A percentile compares a stretch with the other conserved stretches of the same genome.
Evolutionary conservation across 2,329 filamentous ascomycete genomes (phyloP).

Genomic region (Ophiostoma angusticollis): DNA sequence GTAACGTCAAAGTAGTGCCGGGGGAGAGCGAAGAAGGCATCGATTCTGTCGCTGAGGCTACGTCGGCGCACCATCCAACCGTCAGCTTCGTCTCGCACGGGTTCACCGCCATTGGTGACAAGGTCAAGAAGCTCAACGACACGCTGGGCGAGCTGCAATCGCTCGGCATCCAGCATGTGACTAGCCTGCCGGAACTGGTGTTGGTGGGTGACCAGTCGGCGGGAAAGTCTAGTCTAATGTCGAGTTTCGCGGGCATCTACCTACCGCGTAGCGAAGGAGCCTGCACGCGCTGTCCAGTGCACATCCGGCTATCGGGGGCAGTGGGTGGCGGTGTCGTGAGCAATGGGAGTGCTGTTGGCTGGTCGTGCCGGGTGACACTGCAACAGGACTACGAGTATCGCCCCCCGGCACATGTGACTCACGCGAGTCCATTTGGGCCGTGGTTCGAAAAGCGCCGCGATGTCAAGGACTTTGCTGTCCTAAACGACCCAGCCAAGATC

Average conservation of each 20-base stretch:
- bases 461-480: constrained; percentile 47
- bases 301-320: constrained; percentile 56
- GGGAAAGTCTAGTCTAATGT: constrained; percentile 62
- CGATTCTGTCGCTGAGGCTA: not conserved
- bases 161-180: constrained; percentile 58
- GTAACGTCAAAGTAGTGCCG: constrained; percentile 8
- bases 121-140: constrained; percentile 52
- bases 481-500: constrained; percentile 49
- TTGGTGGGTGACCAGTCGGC: constrained; percentile 77
- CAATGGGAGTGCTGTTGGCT: too few relatives aligned
- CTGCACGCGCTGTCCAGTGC: constrained; percentile 70
- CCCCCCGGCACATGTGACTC: constrained; percentile 25
- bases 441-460: constrained; percentile 44
- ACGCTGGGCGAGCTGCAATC: constrained; percentile 55
- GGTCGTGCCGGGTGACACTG: constrained; percentile 57
- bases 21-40: not conserved
- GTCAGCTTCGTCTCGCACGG: constrained; percentile 24
- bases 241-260: constrained; percentile 54
- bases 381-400: constrained; percentile 43
- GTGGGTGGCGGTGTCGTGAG: constrained; percentile 26
- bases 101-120: constrained; percentile 44
- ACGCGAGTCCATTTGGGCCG: constrained; percentile 45
- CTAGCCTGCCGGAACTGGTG: constrained; percentile 65
- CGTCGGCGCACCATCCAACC: constrained; percentile 4
- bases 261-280: constrained; percentile 58